Base-by-base conservation (phyloP, 1,284 basidiomycete genomes). In the Irpex sp. region DNA sequence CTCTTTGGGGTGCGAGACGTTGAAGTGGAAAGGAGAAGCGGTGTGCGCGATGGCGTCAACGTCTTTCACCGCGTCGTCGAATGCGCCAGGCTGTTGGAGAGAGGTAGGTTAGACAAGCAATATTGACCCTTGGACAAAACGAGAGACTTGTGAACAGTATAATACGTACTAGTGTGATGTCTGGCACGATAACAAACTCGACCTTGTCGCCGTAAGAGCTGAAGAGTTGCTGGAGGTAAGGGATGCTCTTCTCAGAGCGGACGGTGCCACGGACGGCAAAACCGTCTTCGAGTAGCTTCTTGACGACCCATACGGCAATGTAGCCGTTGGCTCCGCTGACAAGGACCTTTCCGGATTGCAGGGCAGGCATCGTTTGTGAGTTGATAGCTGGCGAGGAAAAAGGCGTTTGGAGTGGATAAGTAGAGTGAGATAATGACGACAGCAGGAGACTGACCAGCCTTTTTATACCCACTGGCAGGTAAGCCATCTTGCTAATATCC, bases 181-280 rank as follows among this genome's bases (percentile, higher is more conserved):
- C 83, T 60, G 79, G 75, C 0, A 83, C 83, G 34, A 83, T 75
- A 19, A 77, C 77, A 69, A 79, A 74, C 64, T 80, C 77, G 65
- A 82, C 79, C 62, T 75, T 74, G 57, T 76, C 76, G 13, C 74
- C 77, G 63, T 75, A 71, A 62, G 66, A 71, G 52, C 76, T 73
- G 73, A 83, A 85, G 19, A 81, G 68, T 52, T 81, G 69, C 55
- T 70, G 66, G 44, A 83, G 72, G 66, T 85, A 79, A 9, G 78
- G 2, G 79, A 78, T 11, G 54, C 54, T 55, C 54, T 55, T 55
- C 26, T 21, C 26, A 34, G 54, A 55, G 19, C 54, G 54, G 19
- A 55, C 54, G 54, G 54, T 84, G 8, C 82, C 85, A 17, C 85
- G 78, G 17, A 89, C 86, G n/a, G 79, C 59, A 68, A 76, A 85